Percentiles rank a stretch among this genome's conserved stretches.
Evolutionary conservation across 306 rosid genomes (phyloP).

Genomic region (Acacia melanoxylon): DNA sequence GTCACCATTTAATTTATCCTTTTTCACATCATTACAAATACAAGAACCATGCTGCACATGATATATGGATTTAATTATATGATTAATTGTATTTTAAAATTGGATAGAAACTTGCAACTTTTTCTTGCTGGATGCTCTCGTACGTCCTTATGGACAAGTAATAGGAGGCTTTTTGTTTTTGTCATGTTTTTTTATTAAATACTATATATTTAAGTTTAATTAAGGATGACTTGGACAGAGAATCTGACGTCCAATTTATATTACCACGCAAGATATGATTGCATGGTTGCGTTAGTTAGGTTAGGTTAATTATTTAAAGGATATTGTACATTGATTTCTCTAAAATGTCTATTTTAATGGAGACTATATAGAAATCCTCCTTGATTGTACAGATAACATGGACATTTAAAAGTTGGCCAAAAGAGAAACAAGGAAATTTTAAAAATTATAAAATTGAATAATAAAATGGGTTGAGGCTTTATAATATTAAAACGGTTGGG

Average conservation of each 20-base stretch:
- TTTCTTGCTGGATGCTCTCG: background rate
- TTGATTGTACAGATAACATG: too few relatives aligned
- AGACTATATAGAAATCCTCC: too few relatives aligned
- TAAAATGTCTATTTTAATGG: too few relatives aligned
- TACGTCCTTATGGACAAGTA: background rate
- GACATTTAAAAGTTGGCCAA: too few relatives aligned
- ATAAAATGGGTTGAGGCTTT: too few relatives aligned
- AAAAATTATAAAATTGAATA: too few relatives aligned
- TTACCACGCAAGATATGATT: background rate
- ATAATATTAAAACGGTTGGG: background rate
- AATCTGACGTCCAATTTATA: background rate
- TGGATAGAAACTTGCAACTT: background rate
- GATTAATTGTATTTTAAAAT: background rate
- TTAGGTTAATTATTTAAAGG: too few relatives aligned
- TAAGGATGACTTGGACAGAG: background rate
- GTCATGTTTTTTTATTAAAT: background rate
- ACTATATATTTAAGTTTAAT: background rate
- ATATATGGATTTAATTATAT: background rate
- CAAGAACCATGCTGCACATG: background rate
- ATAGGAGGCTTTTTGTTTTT: background rate
- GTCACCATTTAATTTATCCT: background rate
- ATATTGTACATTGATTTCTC: too few relatives aligned
- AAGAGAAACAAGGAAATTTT: too few relatives aligned
- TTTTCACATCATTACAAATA: background rate
- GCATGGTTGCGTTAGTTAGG: too few relatives aligned